phyloP scores from a whole-genome alignment of 1,284 basidiomycete genomes.

The Malassezia globosa region DNA sequence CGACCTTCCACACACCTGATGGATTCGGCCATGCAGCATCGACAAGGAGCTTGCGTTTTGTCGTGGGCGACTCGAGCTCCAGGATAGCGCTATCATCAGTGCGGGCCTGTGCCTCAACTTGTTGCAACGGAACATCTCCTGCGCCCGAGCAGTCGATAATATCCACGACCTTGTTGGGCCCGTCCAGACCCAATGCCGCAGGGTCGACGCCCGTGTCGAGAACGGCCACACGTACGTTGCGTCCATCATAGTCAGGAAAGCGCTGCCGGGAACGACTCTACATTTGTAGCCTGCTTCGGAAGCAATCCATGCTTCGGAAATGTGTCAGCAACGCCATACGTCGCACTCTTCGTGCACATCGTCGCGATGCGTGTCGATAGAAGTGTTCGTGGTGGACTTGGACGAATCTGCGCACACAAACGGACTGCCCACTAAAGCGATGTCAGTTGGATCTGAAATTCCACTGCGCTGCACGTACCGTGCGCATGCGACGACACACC shows the following conservation, averaged over 20 bases:
- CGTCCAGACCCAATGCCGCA: conserved; percentile 43
- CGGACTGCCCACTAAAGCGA: background rate
- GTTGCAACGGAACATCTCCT: conserved; percentile 33
- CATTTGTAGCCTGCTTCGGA: conserved; percentile 46
- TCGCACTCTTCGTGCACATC: background rate
- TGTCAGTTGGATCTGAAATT: no score
- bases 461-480: conserved; percentile 2
- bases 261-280: conserved; percentile 40
- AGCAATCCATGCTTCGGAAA: conserved; percentile 43
- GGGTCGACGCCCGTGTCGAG: conserved; percentile 48
- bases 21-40: conserved; percentile 37
- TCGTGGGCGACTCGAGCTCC: conserved; percentile 37
- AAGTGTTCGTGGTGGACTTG: background rate
- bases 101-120: conserved; percentile 19
- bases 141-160: conserved; percentile 47
- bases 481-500: conserved; percentile 7
- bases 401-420: background rate
- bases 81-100: conserved; percentile 15
- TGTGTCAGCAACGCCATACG: no score
- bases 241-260: conserved; percentile 44
- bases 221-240: conserved; percentile 44
- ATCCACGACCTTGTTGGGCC: conserved; percentile 45
- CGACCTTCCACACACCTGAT: conserved; percentile 41
- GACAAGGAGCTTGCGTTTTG: conserved; percentile 36
- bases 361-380: background rate